Percentiles rank a stretch among this genome's conserved stretches.
Conservation (phyloP, 2,329 filamentous ascomycete species). For the Paraphoma chrysanthemicola region DNA sequence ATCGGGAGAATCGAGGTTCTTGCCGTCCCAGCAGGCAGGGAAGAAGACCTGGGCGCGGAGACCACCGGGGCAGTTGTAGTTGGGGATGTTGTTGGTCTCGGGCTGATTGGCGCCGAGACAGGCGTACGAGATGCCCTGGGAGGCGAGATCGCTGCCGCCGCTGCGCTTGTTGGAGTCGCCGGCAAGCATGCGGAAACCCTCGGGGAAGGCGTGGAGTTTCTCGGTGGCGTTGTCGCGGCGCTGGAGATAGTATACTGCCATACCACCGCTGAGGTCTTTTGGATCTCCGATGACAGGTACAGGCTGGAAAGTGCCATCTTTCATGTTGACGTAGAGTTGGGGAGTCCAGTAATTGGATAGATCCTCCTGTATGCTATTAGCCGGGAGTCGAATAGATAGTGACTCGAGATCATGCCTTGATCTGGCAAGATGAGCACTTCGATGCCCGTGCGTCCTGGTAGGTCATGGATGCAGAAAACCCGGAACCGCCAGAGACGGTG, state of each 20-base stretch:
- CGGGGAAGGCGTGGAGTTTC: conserved; percentile 72
- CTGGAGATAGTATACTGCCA: conserved; percentile 76
- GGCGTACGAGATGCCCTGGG: conserved; percentile 62
- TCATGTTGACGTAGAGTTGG: conserved; percentile 67
- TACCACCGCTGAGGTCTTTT: conserved; percentile 60
- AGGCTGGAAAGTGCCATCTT: conserved; percentile 58
- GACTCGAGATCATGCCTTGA: conserved; percentile 55
- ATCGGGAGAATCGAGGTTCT: conserved; percentile 62
- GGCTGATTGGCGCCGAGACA: conserved; percentile 58
- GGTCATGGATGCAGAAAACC: conserved; percentile 68
- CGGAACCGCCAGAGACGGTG: conserved; percentile 73
- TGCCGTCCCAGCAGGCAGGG: conserved; percentile 74
- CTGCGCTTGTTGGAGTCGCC: conserved; percentile 68
- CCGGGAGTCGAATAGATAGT: background rate
- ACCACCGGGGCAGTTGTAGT: conserved; percentile 67
- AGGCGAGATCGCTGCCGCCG: conserved; percentile 53
- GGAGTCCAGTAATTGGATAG: conserved; percentile 79
- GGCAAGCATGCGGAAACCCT: conserved; percentile 73
- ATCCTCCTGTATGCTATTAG: conserved; percentile 19
- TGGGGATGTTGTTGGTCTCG: conserved; percentile 68
- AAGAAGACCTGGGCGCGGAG: conserved; percentile 74
- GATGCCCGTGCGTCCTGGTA: conserved; percentile 66
- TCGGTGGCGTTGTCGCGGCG: conserved; percentile 63
- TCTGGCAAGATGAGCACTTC: conserved; percentile 71
- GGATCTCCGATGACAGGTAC: conserved; percentile 65